Base-by-base conservation (phyloP, 2,329 filamentous ascomycete genomes). In the Aspergillus pseudotamarii region DNA sequence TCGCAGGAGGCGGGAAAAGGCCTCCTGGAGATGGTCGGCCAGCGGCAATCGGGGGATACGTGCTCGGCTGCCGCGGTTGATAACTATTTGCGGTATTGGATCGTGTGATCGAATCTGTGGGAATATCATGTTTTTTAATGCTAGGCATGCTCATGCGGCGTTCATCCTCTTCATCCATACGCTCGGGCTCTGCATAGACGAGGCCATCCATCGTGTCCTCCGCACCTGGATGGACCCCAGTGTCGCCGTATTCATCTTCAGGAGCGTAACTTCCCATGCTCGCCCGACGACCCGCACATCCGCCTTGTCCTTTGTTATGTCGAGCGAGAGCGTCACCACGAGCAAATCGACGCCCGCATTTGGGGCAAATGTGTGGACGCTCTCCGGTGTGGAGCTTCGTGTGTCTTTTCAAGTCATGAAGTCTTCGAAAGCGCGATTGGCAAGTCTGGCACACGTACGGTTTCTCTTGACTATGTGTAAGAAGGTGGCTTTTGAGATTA, bases 391-490 rank as follows among this genome's bases (percentile, higher is more conserved):
- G 95, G 26, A 99, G 86, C 80, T 99, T 99, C 68, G 91, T 93
- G 76, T 99, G 95, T 46, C 95, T 89, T 82, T 99, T 99, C 68
- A 99, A 81, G 74, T 99, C 95, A 75, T 99, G 95, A 58, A 98
- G 84, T 67, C 95, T 89, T 60, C 95, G 88, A 79, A 99, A 99
- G 58, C 94, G 89, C 78, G 95, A 92, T 71, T 94, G 88, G 76
- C 95, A 99, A n/a, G 92, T 93, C 66, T 92, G 89, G 75, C 95
- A 99, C 32, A 95, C 88, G 74, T 95, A 99, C 0, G 95, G 95
- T 79, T 99, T 99, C 78, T 99, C 95, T 83, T 99, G 94, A 73
- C 94, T 97, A 78, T 98, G 95, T 0, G 95, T 98, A 75, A 99
- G 87, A 62, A 99, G 86, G 80, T 99, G 95, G 70, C 93, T 97